A percentile compares a stretch with the other conserved stretches of the same genome.
phyloP scores from a whole-genome alignment of 1,139 yeast species.

The Saccharomyces pastorianus region DNA sequence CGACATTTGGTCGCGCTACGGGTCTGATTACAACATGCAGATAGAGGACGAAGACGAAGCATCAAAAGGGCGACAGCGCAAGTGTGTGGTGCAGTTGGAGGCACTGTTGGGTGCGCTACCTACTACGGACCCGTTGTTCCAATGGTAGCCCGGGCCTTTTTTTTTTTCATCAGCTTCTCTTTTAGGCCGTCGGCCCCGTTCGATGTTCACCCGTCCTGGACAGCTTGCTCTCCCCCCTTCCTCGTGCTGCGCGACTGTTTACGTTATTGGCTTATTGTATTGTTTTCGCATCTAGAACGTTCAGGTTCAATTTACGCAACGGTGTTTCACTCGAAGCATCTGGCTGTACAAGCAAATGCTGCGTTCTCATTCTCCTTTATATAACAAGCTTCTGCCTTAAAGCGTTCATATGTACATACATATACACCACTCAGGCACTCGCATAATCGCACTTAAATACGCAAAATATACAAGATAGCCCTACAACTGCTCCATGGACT shows the following conservation, averaged over 20 bases:
- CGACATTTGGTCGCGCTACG: neutral
- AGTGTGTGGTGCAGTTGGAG: neutral
- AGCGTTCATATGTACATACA: neutral
- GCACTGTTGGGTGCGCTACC: neutral
- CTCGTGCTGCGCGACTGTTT: slow-evolving; percentile 1
- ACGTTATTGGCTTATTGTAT: neutral
- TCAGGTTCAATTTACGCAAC: neutral
- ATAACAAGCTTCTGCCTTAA: neutral
- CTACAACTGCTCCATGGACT: slow-evolving; percentile 5
- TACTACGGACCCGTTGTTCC: neutral
- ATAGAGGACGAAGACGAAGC: neutral
- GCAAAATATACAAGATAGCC: neutral
- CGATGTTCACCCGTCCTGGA: neutral
- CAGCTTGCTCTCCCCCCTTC: neutral
- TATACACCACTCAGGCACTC: neutral
- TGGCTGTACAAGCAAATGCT: neutral
- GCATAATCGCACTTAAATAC: neutral
- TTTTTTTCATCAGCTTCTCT: neutral
- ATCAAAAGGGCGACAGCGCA: neutral
- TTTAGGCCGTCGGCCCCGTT: neutral
- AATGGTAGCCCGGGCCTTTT: neutral
- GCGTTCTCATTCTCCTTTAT: neutral
- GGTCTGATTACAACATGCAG: neutral
- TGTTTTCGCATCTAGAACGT: neutral
- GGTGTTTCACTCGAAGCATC: neutral